Base-by-base conservation (phyloP, 305 asterid species). In the Caryopteris hybrid region DNA sequence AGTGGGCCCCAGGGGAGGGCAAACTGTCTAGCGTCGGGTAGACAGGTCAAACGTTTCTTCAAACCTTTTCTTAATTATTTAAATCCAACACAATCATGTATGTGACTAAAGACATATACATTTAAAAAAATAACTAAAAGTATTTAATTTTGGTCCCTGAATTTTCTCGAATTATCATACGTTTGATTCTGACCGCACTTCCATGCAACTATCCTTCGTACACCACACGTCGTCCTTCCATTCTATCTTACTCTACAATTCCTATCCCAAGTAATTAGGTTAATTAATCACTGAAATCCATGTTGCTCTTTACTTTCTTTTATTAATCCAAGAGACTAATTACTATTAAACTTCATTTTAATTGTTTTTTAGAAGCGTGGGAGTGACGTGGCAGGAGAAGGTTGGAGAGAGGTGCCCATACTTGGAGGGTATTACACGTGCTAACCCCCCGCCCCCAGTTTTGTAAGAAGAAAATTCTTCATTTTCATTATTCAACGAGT, bases 141-240 rank as follows among this genome's bases (percentile, higher is more conserved):
- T 27, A 27, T 3, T 31, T 31, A 31, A 31, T 31, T 31, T 31
- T 31, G 6, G 6, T 31, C 6, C 6, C 6, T 3, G 6, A 0
- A 3, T 1, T 31, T 31, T 31, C 76, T 47, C 80, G 76, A 69
- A 67, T 61, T 64, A 63, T 69, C 84, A 75, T 79, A 76, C 78
- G 79, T 83, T 43, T 74, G 84, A 80, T 84, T 70, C 74, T 72
- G 61, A 70, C 51, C 86, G 87, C 88, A 85, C 79, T 72, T 72
- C 83, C 85, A 85, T 78, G 91, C 81, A 72, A 33, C 74, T 33
- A 70, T 61, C 76, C 82, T 67, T 78, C 89, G 93, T 86, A 81
- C 87, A 69, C 78, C 81, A 73, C 83, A 86, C 91, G 91, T 79
- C 80, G 82, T 79, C 59, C 70, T 74, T 70, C 34, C 36, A 72